A percentile compares a stretch with the other conserved stretches of the same genome.
These are phyloP conservation scores for Boletus reticulatus DNA, from an alignment of 768 basidiomycete species.

Conservation along the genomic window DNA sequence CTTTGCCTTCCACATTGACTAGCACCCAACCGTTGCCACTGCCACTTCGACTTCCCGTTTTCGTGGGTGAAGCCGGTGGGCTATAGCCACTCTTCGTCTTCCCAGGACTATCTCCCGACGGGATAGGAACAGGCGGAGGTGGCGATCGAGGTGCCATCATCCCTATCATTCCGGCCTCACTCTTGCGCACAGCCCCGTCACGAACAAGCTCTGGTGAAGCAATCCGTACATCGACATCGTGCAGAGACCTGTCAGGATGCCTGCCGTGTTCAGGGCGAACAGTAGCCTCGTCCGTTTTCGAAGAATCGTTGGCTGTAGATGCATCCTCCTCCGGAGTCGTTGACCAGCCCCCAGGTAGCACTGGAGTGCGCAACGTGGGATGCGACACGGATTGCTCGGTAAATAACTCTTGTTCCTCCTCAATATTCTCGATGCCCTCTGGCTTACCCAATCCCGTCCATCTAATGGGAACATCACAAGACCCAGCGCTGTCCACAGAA, in stretches of 20 bases:
- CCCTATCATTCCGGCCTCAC: slow-evolving; percentile 61
- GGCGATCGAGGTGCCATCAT: slow-evolving; percentile 38
- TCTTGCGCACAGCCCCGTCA: slow-evolving; percentile 49
- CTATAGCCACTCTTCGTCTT: slow-evolving; percentile 23
- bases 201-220: slow-evolving; percentile 51
- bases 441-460: slow-evolving; percentile 53
- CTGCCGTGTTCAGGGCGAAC: slow-evolving; percentile 26
- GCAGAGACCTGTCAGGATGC: slow-evolving; percentile 37
- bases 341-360: slow-evolving; percentile 56
- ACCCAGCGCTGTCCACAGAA: slow-evolving; percentile 42
- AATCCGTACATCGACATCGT: slow-evolving; percentile 51
- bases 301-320: slow-evolving; percentile 26
- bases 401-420: slow-evolving; percentile 33
- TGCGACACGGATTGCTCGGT: slow-evolving; percentile 24
- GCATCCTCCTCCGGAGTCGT: slow-evolving; percentile 52
- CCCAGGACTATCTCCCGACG: slow-evolving; percentile 23
- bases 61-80: slow-evolving; percentile 32
- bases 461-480: slow-evolving; percentile 54
- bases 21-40: slow-evolving; percentile 63
- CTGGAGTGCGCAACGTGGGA: slow-evolving; percentile 33
- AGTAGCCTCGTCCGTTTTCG: slow-evolving; percentile 26
- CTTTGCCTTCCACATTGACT: slow-evolving; percentile 55
- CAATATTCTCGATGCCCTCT: slow-evolving; percentile 37
- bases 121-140: slow-evolving; percentile 27
- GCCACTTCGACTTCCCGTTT: slow-evolving; percentile 34